phyloP scores from a whole-genome alignment of 1,139 yeast species.

The Scheffersomyces insectosa region DNA sequence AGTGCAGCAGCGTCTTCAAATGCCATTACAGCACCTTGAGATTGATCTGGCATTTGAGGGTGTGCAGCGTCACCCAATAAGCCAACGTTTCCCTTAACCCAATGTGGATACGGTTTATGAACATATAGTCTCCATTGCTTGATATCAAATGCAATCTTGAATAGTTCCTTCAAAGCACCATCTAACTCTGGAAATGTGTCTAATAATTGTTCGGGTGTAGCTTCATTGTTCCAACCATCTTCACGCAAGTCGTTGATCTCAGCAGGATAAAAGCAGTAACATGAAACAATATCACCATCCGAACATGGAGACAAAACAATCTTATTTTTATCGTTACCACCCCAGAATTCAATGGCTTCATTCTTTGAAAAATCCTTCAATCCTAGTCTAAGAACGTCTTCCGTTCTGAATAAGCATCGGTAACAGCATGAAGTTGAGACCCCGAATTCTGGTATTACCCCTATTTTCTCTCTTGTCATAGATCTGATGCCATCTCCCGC shows the following conservation, averaged over 20 bases:
- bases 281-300: conserved; percentile 23
- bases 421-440: conserved; percentile 18
- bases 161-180: conserved; percentile 19
- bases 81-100: conserved; percentile 18
- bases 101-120: conserved; percentile 26
- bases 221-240: conserved; percentile 24
- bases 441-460: conserved; percentile 14
- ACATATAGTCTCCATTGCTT: conserved; percentile 32
- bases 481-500: conserved; percentile 23
- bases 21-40: conserved; percentile 44
- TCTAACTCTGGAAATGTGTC: conserved; percentile 20
- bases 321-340: conserved; percentile 21
- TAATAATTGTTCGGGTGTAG: conserved; percentile 19
- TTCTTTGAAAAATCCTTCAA: conserved; percentile 32
- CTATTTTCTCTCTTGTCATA: conserved; percentile 16
- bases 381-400: conserved; percentile 14
- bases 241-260: conserved; percentile 8
- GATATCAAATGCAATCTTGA: conserved; percentile 28
- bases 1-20: conserved; percentile 29
- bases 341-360: conserved; percentile 32
- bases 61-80: conserved; percentile 29
- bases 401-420: conserved; percentile 24
- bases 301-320: conserved; percentile 29
- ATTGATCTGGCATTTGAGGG: conserved; percentile 41
- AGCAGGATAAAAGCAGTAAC: conserved; percentile 26